phyloP scores from a whole-genome alignment of 2,329 filamentous ascomycete species.

The Rutstroemia sp. region DNA sequence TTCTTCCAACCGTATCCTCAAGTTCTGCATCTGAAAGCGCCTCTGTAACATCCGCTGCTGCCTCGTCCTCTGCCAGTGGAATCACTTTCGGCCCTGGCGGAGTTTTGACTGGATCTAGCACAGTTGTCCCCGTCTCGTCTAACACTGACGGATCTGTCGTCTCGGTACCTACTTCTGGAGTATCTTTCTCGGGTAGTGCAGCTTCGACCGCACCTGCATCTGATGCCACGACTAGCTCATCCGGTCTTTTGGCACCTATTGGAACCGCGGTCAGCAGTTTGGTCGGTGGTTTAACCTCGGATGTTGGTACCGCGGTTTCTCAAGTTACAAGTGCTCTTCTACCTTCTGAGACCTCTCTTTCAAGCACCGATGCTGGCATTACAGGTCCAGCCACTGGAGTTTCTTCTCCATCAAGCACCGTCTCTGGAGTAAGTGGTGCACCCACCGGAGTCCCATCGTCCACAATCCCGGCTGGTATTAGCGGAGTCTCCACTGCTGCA shows the following conservation, averaged over 20 bases:
- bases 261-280: neutral
- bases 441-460: neutral
- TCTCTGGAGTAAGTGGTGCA: neutral
- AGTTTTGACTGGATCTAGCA: constrained; percentile 16
- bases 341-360: neutral
- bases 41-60: constrained; percentile 4
- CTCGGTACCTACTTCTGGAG: constrained; percentile 9
- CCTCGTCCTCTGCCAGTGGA: constrained; percentile 14
- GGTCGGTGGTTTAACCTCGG: neutral
- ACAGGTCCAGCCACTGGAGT: neutral
- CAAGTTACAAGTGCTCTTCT: constrained; percentile 6
- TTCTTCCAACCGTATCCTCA: constrained; percentile 12
- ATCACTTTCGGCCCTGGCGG: constrained; percentile 28
- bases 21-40: neutral
- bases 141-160: constrained; percentile 3
- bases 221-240: neutral
- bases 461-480: neutral
- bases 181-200: constrained; percentile 14
- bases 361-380: neutral
- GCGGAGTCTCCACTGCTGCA: neutral
- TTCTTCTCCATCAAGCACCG: neutral
- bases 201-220: neutral
- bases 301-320: constrained; percentile 2
- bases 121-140: constrained; percentile 5
- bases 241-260: constrained; percentile 1